Conservation (phyloP, 371 early-diverging fungal genomes). For the Lichtheimia ramosa region DNA sequence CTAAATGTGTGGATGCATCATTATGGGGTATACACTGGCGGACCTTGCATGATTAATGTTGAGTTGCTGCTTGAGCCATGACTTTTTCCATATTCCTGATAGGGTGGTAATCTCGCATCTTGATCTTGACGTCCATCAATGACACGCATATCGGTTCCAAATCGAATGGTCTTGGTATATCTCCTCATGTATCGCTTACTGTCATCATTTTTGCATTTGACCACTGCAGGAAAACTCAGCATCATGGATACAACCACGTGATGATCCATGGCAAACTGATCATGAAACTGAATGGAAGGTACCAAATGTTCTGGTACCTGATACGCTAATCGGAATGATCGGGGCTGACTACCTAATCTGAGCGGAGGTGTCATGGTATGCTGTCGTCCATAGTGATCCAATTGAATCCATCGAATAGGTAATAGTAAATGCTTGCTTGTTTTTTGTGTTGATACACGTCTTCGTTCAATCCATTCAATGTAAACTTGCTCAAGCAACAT, state of each 20-base stretch:
- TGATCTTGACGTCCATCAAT: neutral
- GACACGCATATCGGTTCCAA: neutral
- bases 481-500: conserved; percentile 2
- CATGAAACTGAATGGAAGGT: neutral
- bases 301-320: neutral
- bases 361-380: neutral
- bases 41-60: neutral
- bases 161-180: conserved; percentile 1
- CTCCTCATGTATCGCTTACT: neutral
- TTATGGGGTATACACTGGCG: neutral
- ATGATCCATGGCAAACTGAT: conserved; percentile 1
- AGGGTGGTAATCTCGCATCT: neutral
- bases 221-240: conserved; percentile 4
- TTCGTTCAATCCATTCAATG: neutral
- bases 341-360: neutral
- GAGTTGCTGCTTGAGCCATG: neutral
- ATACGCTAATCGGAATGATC: neutral
- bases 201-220: neutral
- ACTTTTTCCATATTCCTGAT: neutral
- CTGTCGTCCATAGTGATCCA: neutral
- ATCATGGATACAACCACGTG: neutral
- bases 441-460: neutral
- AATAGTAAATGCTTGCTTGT: too few species aligned
- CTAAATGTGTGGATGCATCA: neutral
- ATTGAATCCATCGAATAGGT: neutral